phyloP scores from a whole-genome alignment of 2,329 filamentous ascomycete species.

The Emmonsia crescens region DNA sequence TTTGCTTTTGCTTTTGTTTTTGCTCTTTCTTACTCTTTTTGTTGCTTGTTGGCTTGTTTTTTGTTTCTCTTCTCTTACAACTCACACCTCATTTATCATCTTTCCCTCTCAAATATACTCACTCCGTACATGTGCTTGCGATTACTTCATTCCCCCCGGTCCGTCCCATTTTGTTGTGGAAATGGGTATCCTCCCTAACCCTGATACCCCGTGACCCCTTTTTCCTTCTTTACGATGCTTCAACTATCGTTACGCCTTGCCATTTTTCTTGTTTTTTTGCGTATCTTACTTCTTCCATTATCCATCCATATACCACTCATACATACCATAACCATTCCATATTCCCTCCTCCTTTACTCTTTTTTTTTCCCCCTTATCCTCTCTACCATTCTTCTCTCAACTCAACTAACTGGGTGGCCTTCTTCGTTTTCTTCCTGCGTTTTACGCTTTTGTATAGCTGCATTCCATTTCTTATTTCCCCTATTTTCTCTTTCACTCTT shows the following conservation, averaged over 20 bases:
- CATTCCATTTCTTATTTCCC: neutral
- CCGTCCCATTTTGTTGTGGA: no score
- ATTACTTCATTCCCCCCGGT: no score
- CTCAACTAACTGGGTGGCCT: neutral
- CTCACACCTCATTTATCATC: no score
- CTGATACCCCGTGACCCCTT: neutral
- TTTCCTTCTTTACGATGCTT: neutral
- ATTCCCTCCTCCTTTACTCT: slow-evolving; percentile 4
- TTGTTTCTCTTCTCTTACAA: no score
- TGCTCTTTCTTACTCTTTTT: neutral
- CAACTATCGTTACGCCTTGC: slow-evolving; percentile 1
- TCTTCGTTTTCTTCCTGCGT: slow-evolving; percentile 5
- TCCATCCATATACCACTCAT: neutral
- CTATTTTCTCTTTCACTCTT: slow-evolving; percentile 10
- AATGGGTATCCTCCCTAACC: neutral
- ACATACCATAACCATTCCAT: neutral
- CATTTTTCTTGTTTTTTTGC: slow-evolving; percentile 8
- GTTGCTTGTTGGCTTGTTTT: neutral
- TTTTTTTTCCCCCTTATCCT: slow-evolving; percentile 7
- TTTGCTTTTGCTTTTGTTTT: slow-evolving; percentile 5
- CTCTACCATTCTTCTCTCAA: slow-evolving; percentile 13
- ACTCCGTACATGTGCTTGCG: no score
- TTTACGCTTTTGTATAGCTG: slow-evolving; percentile 10
- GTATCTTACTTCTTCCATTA: neutral
- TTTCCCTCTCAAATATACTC: no score